A percentile compares a stretch with the other conserved stretches of the same genome.
phyloP scores from a whole-genome alignment of 2,329 filamentous ascomycete species.

The Penicillium sp. region DNA sequence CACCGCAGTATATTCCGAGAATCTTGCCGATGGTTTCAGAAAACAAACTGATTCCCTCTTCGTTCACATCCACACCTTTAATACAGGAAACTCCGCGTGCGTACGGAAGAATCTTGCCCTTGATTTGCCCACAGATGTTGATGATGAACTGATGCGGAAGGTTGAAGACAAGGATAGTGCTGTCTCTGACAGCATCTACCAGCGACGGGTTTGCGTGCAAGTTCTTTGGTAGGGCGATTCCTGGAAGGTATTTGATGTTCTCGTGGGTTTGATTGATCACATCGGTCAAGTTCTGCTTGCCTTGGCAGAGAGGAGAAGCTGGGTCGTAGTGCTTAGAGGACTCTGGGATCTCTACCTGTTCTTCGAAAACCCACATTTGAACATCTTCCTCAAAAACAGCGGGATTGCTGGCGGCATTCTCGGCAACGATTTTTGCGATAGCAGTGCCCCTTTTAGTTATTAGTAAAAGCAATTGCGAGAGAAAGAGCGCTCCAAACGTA shows the following conservation, averaged over 20 bases:
- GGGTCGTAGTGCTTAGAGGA: slow-evolving; percentile 75
- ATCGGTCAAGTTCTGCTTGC: slow-evolving; percentile 82
- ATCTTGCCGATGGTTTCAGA: slow-evolving; percentile 92
- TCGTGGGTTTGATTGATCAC: slow-evolving; percentile 93
- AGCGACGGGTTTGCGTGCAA: slow-evolving; percentile 50
- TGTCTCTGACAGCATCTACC: slow-evolving; percentile 75
- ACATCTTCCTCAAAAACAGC: slow-evolving; percentile 86
- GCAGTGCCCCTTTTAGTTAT: slow-evolving; percentile 96
- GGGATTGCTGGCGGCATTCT: slow-evolving; percentile 80
- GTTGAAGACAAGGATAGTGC: slow-evolving; percentile 94
- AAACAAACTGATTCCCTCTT: slow-evolving; percentile 85
- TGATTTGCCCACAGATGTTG: slow-evolving; percentile 80
- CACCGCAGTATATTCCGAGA: slow-evolving; percentile 94
- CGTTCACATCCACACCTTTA: slow-evolving; percentile 93
- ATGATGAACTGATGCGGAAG: slow-evolving; percentile 90
- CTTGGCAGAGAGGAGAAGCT: slow-evolving; percentile 75
- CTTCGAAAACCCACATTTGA: slow-evolving; percentile 99
- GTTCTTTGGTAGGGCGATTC: slow-evolving; percentile 80
- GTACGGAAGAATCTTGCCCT: slow-evolving; percentile 87
- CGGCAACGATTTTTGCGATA: slow-evolving; percentile 94
- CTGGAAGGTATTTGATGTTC: slow-evolving; percentile 97
- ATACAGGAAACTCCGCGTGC: slow-evolving; percentile 96
- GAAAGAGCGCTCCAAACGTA: slow-evolving; percentile 46
- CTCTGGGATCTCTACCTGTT: slow-evolving; percentile 76
- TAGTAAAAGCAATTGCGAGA: slow-evolving; percentile 65